These are phyloP conservation scores for Oryza meyeriana DNA, from an alignment of 176 grass and related monocot genomes.

Conservation along the genomic window DNA sequence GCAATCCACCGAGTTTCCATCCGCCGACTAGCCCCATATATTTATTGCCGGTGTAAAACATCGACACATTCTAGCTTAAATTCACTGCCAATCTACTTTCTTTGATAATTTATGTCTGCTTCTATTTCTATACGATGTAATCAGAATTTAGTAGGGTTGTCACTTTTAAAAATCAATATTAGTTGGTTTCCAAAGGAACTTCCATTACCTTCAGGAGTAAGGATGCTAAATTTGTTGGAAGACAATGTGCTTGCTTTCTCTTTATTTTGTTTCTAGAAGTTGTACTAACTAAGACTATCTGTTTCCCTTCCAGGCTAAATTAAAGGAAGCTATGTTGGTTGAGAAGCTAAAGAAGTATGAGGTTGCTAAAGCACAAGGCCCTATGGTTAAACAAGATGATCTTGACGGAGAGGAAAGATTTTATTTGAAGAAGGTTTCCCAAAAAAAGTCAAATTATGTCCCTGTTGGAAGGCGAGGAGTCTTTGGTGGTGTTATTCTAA, in stretches of 20 bases:
- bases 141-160: background rate
- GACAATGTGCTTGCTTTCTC: background rate
- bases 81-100: background rate
- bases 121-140: background rate
- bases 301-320: conserved; percentile 62
- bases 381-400: conserved; percentile 51
- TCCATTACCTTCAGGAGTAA: background rate
- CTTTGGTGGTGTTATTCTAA: conserved; percentile 88
- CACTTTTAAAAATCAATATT: background rate
- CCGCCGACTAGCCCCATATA: no score
- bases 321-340: conserved; percentile 73
- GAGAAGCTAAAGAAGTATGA: conserved; percentile 87
- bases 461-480: conserved; percentile 86
- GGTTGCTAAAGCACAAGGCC: conserved; percentile 65
- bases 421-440: conserved; percentile 86
- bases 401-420: conserved; percentile 74
- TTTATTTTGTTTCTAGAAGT: background rate
- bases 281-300: background rate
- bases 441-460: conserved; percentile 93
- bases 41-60: no score
- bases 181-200: background rate
- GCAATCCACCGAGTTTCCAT: no score
- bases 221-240: background rate
- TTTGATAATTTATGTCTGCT: background rate
- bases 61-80: conserved; percentile 1